Base-by-base conservation (phyloP, 495 filamentous ascomycete species). In the Penicillium parvum region DNA sequence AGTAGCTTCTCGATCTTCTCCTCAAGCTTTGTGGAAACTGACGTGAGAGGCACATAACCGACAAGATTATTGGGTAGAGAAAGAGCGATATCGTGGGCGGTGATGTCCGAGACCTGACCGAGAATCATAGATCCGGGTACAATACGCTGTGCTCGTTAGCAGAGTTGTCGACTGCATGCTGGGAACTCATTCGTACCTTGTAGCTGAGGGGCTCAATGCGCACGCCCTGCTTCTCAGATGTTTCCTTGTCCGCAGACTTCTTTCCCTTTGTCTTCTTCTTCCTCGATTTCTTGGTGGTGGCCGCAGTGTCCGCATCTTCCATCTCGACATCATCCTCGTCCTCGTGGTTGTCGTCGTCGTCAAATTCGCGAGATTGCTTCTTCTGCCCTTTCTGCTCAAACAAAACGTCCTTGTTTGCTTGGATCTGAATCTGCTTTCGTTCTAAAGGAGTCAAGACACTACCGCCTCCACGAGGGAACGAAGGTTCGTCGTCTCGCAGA, bases 391-490 rank as follows among this genome's bases (percentile, higher is more conserved):
- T 77, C 52, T 94, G 81, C 68, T 97, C 92, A 57, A 96, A 96
- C 7, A 97, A 73, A 17, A 91, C 90, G 74, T 98, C 92, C 55
- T 83, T 80, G 50, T 81, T 90, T 20, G 92, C 92, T 64, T 97
- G 84, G 46, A 92, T 86, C 54, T 92, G 85, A 52, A 98, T 96
- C 64, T 97, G 87, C 69, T 95, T 96, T 52, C 92, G 82, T 61
- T 98, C 92, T 37, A 98, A 74, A 17, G 92, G 90, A 6, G 92
- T 95, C 64, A 98, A 69, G 32, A 94, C 75, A 60, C 88, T 92
- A 10, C 77, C 92, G 41, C 92, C 94, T 40, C 92, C 92, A 72
- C 92, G 80, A 58, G 94, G 92, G 59, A 98, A 98, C 19, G 90
- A 67, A 3, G 79, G 78, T 52, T 96, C 92, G 37, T 96, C 91